Percentiles rank a stretch among this genome's conserved stretches.
These are phyloP conservation scores for Chalciporus sp. DNA, from an alignment of 1,284 basidiomycete species.

Conservation along the genomic window DNA sequence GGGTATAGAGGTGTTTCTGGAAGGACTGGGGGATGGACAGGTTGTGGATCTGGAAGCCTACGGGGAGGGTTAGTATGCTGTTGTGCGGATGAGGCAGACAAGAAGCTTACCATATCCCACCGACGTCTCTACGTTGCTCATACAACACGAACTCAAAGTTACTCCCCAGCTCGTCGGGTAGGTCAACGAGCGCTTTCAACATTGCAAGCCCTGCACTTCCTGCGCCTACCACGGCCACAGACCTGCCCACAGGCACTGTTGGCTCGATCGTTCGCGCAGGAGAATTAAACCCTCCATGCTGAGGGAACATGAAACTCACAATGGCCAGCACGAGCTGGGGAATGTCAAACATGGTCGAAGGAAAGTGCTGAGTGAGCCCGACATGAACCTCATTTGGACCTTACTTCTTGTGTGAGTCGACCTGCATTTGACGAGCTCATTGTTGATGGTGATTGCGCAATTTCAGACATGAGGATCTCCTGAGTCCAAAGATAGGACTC, in stretches of 20 bases:
- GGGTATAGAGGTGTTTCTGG: conserved; percentile 56
- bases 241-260: conserved; percentile 36
- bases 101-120: conserved; percentile 49
- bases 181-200: conserved; percentile 51
- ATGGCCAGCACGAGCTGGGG: conserved; percentile 14
- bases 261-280: neutral
- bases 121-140: conserved; percentile 52
- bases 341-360: conserved; percentile 14
- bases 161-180: conserved; percentile 41
- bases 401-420: neutral
- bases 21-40: too few species aligned
- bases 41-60: conserved; percentile 47
- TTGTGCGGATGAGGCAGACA: neutral
- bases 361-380: neutral
- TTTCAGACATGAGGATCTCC: too few species aligned
- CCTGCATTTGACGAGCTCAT: conserved; percentile 2
- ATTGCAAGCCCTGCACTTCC: conserved; percentile 57
- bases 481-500: too few species aligned
- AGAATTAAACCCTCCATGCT: neutral
- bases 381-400: neutral
- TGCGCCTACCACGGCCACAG: conserved; percentile 53
- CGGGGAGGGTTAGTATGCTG: neutral
- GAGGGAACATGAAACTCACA: conserved; percentile 14
- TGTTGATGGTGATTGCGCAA: neutral
- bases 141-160: conserved; percentile 52